A percentile compares a stretch with the other conserved stretches of the same genome.
phyloP scores from a whole-genome alignment of 2,329 filamentous ascomycete genomes.

The Aspergillus spinulosporus region DNA sequence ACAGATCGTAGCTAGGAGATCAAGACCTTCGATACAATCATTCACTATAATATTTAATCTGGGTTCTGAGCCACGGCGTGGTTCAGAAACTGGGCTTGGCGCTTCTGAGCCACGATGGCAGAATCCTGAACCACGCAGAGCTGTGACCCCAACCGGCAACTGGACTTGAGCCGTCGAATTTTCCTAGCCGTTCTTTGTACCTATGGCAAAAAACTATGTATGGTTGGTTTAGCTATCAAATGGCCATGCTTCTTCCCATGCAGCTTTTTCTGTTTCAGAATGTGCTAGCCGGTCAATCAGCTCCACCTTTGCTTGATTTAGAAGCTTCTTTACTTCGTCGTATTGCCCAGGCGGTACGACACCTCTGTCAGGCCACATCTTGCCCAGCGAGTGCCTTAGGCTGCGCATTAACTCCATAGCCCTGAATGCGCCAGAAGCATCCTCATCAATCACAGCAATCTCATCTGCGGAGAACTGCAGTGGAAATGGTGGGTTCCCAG shows the following conservation, averaged over 20 bases:
- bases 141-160: too few relatives aligned
- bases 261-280: conserved; percentile 16
- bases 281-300: conserved; percentile 14
- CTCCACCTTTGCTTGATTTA: conserved; percentile 19
- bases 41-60: too few relatives aligned
- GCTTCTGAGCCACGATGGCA: too few relatives aligned
- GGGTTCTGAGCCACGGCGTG: too few relatives aligned
- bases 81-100: too few relatives aligned
- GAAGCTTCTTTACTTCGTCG: conserved; percentile 14
- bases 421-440: conserved; percentile 14
- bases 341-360: conserved; percentile 18
- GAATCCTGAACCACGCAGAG: too few relatives aligned
- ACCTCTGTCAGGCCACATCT: conserved; percentile 20
- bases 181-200: too few relatives aligned
- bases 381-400: conserved; percentile 17
- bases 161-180: too few relatives aligned
- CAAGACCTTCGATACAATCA: too few relatives aligned
- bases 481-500: conserved; percentile 15
- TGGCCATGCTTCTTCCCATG: conserved; percentile 33
- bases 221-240: conserved; percentile 18
- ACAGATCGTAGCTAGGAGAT: too few relatives aligned
- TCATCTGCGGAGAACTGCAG: conserved; percentile 14
- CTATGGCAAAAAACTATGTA: background rate
- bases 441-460: conserved; percentile 11
- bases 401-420: conserved; percentile 17